Evolutionary conservation across 2,329 filamentous ascomycete genomes (phyloP).

Genomic region (Pseudogymnoascus sp.): DNA sequence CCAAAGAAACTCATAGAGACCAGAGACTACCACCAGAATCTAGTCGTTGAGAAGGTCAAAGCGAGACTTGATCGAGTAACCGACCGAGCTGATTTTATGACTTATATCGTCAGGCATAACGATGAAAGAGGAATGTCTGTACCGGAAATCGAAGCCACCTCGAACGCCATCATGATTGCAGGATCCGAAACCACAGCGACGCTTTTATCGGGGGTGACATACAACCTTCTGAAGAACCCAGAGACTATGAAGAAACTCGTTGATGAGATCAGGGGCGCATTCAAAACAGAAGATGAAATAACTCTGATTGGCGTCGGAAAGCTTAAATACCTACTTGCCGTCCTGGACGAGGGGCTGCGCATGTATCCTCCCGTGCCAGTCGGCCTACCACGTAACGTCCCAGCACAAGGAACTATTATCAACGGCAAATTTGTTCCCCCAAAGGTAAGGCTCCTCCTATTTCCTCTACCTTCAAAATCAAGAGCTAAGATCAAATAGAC

Average conservation of each 20-base stretch:
- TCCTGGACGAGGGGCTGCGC: conserved; percentile 31
- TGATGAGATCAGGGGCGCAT: conserved; percentile 35
- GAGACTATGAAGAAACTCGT: conserved; percentile 31
- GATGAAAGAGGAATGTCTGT: conserved; percentile 13
- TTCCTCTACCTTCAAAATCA: background rate
- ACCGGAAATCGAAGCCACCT: conserved; percentile 5
- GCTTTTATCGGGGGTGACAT: conserved; percentile 34
- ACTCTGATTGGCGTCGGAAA: background rate
- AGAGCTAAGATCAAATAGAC: conserved; percentile 14
- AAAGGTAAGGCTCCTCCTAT: background rate
- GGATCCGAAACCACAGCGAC: conserved; percentile 47
- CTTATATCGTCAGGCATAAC: conserved; percentile 15
- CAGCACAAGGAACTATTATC: conserved; percentile 17
- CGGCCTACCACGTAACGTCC: conserved; percentile 14
- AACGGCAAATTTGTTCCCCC: conserved; percentile 16
- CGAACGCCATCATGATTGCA: conserved; percentile 31
- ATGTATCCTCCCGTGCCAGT: conserved; percentile 25
- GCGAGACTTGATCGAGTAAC: background rate
- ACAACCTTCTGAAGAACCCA: conserved; percentile 34
- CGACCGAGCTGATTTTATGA: conserved; percentile 12
- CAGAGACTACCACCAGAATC: background rate
- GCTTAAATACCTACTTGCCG: conserved; percentile 30
- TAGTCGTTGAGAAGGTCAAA: conserved; percentile 6
- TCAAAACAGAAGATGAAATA: conserved; percentile 26
- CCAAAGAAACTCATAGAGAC: background rate